These are phyloP conservation scores for Rhytidiadelphus loreus DNA, from an alignment of 225 moss, liverwort and hornwort genomes.

Conservation along the genomic window DNA sequence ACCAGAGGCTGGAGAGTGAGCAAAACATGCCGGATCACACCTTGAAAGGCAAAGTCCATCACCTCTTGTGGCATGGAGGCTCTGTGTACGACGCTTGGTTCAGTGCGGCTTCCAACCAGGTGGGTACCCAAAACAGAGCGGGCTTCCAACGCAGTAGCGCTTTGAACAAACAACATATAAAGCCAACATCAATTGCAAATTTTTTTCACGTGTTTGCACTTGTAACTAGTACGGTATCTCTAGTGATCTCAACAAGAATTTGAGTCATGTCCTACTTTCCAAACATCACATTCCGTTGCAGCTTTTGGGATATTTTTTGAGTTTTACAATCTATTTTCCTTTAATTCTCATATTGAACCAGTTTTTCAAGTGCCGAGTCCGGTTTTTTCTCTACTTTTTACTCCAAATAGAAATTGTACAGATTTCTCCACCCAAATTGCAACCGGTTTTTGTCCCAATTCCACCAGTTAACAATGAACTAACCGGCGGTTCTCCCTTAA, in stretches of 20 bases:
- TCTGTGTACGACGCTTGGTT: conserved; percentile 78
- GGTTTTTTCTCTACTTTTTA: no score
- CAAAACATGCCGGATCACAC: conserved; percentile 28
- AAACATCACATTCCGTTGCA: neutral
- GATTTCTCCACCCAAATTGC: no score
- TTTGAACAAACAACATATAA: neutral
- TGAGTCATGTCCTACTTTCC: neutral
- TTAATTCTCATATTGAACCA: no score
- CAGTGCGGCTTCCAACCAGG: conserved; percentile 77
- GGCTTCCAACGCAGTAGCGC: neutral
- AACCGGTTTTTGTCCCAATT: no score
- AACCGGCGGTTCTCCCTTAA: no score
- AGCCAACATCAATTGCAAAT: neutral
- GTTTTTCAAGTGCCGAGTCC: no score
- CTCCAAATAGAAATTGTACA: no score
- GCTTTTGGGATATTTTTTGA: no score
- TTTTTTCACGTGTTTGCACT: neutral
- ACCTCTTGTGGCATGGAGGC: conserved; percentile 68
- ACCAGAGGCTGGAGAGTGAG: conserved; percentile 47
- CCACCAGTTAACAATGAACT: no score
- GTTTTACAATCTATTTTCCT: no score
- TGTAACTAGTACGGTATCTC: neutral
- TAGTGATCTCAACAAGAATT: neutral
- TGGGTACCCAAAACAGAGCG: neutral
- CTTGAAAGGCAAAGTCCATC: conserved; percentile 25